These are phyloP conservation scores for Globisporangium alternatum DNA, from an alignment of 352 stramenopile genomes.

Conservation along the genomic window DNA sequence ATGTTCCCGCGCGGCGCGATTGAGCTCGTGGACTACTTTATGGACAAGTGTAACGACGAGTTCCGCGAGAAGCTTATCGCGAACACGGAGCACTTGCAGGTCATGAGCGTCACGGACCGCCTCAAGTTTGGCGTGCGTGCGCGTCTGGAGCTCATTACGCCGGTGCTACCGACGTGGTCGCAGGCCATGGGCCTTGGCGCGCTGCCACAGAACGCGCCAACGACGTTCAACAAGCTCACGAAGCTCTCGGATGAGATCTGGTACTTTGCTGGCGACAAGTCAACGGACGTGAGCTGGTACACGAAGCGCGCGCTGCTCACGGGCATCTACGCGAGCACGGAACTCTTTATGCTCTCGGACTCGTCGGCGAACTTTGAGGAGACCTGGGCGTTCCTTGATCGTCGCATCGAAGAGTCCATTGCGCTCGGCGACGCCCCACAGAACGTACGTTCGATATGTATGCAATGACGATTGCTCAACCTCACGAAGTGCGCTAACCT, in stretches of 20 bases:
- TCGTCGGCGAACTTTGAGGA: slow-evolving; percentile 67
- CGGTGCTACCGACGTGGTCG: slow-evolving; percentile 59
- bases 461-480: background rate
- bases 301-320: slow-evolving; percentile 80
- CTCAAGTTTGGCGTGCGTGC: slow-evolving; percentile 78
- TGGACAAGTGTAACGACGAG: slow-evolving; percentile 67
- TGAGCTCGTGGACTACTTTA: slow-evolving; percentile 85
- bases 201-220: slow-evolving; percentile 66
- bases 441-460: slow-evolving; percentile 46
- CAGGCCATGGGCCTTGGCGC: slow-evolving; percentile 82
- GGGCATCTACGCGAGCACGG: slow-evolving; percentile 75
- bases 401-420: slow-evolving; percentile 80
- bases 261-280: slow-evolving; percentile 86
- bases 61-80: slow-evolving; percentile 56
- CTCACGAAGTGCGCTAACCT: background rate
- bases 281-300: slow-evolving; percentile 83
- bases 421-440: slow-evolving; percentile 73
- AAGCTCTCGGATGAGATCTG: slow-evolving; percentile 82
- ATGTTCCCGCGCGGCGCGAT: slow-evolving; percentile 76
- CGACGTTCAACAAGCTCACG: slow-evolving; percentile 67
- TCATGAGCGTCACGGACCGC: slow-evolving; percentile 71
- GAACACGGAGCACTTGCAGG: slow-evolving; percentile 58
- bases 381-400: slow-evolving; percentile 82
- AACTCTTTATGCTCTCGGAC: slow-evolving; percentile 86
- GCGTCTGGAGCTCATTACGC: slow-evolving; percentile 61